Evolutionary conservation across 345 rosid species (phyloP), one percentile per base, ranked within the genome.

Genomic region (Noccaea bulbosa): DNA sequence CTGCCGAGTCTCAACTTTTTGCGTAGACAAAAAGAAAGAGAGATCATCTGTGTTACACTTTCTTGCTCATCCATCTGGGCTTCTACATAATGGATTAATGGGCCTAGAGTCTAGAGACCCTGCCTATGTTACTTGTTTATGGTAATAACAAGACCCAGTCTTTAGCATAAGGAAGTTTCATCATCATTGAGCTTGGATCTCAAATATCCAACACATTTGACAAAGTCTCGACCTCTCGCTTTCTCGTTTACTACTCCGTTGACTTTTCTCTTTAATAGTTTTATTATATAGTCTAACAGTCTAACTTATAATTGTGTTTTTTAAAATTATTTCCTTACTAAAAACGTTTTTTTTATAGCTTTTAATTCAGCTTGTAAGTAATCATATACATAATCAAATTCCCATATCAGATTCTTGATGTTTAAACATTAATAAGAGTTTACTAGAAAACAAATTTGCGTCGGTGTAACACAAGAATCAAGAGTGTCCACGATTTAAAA

Each of bases 161-260:
- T 56, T 45, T 6, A 8, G 65, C 2, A 45, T 3, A 8, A 32
- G 62, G 44, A 61, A 62, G 61, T 27, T 71, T 49, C 59, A 50
- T 15, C n/a, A 33, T 24, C 22, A 24, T 40, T 7, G 5, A 38
- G n/a, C 6, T 14, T 60, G 34, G 20, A 30, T 46, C 34, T 39
- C 15, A 67, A 11, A 33, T 32, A 44, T 20, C 32, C 35, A 24
- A 35, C 15, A 7, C 65, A 35, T n/a, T 34, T 56, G 20, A 59
- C 34, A 15, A 27, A 48, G 49, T 32, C 22, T 70, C n/a, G 45
- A 16, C 59, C 66, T 15, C 34, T 51, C 9, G 46, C 50, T 49
- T 60, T 35, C 58, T 27, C 43, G 48, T 48, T 41, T 30, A 14
- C 11, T 41, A 41, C 44, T 32, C 61, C 68, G 41, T 62, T 51